Base-by-base conservation (phyloP, 2,329 filamentous ascomycete species). In the Penicillium sp. region DNA sequence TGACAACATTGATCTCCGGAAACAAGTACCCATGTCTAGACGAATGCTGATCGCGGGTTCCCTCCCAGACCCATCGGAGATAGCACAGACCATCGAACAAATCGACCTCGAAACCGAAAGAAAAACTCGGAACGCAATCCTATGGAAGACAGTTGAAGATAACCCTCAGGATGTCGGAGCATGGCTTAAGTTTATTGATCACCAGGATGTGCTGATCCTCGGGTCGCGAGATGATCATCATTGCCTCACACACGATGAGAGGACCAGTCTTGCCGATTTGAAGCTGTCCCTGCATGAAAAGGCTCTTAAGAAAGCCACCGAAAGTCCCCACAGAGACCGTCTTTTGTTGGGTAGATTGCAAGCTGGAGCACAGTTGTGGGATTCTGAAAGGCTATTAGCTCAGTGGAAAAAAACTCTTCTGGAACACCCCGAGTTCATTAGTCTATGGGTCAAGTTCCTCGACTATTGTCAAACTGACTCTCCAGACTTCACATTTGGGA, bases 231-330 rank as follows among this genome's bases (percentile, higher is more conserved):
- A 62, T 14, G 65, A 72, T 14, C 60, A 55, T 22, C 67, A 78
- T 73, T 37, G 71, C 67, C 27, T 79, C 23, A 86, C 84, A 0
- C 76, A 78, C 26, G 83, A 86, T 3, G 89, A 94, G 66, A 77
- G 79, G 49, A 82, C 81, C 58, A 88, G 88, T 58, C 84, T 90
- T 52, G 86, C 90, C 3, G 88, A 94, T 60, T 85, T 96, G 53
- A 93, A 90, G 61, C 76, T 96, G 2, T 85, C 88, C 2, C 84
- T 96, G 57, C 89, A 92, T 57, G 85, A 93, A 60, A 86, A 90
- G 57, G 92, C 92, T 0, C 71, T 96, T 7, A 75, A 79, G 11
- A 82, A 87, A 44, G 78, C 84, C 1, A 73, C 76, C 1, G 64
- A 75, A 33, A 58, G 68, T 18, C 47, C 72, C 18, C 80, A 81